Conservation (phyloP, 305 asterid genomes). For the Solanum hybrid region DNA sequence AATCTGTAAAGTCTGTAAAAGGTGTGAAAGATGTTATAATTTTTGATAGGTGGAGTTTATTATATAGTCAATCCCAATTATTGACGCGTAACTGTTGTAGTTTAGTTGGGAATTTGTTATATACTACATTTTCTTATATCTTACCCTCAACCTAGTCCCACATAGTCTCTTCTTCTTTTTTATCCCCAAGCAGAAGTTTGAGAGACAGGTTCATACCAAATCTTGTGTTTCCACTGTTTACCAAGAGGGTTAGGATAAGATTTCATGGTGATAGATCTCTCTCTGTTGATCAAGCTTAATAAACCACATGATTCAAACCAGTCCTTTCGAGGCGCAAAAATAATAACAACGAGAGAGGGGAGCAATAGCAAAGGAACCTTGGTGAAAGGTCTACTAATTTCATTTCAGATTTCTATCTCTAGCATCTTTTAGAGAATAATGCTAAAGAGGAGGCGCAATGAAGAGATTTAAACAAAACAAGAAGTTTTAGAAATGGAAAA, state of each 20-base stretch:
- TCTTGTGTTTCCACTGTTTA: not conserved
- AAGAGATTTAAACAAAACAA: not conserved
- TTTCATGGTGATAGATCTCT: not conserved
- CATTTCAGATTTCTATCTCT: not conserved
- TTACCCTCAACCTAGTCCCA: not conserved
- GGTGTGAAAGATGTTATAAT: constrained; percentile 16
- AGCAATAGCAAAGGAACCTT: not conserved
- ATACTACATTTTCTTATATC: not conserved
- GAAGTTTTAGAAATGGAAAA: not conserved
- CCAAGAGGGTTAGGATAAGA: not conserved
- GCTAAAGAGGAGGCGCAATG: not conserved
- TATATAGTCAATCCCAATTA: not conserved
- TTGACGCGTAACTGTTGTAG: not conserved
- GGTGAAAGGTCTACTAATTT: not conserved
- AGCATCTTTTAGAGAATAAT: not conserved
- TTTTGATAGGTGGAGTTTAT: not conserved
- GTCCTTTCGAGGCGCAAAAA: not conserved
- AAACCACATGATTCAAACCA: not conserved
- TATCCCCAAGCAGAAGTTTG: not conserved
- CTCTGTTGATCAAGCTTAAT: not conserved
- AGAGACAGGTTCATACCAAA: not conserved
- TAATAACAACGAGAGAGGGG: not conserved
- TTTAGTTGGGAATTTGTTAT: not conserved
- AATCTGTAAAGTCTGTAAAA: constrained; percentile 26
- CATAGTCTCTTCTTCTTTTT: not conserved